Evolutionary conservation across 495 filamentous ascomycete species (phyloP), one percentile per base, ranked within the genome.

Genomic region (Penicillium herquei): DNA sequence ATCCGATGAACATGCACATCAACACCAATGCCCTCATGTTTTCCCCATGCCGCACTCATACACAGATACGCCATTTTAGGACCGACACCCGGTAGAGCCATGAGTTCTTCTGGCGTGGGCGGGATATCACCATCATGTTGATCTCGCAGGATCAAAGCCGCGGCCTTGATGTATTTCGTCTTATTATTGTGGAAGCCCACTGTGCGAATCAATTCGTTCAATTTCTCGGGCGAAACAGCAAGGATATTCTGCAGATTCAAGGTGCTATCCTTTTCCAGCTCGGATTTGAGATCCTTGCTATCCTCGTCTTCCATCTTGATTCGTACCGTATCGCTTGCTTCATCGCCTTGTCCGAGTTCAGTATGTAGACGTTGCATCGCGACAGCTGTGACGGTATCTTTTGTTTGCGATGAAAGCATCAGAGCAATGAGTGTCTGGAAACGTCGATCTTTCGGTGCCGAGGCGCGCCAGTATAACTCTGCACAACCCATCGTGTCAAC

Each of bases 401-500:
- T 97, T 3, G 94, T 98, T 67, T 98, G 94, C 11, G 85, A 89
- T 5, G 88, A 93, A n/a, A 99, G 84, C 95, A 99, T 98, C 50
- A 99, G 76, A 3, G 93, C 85, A 30, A 95, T 82, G 30, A 99
- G 80, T 3, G 91, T 98, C 55, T 99, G 94, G 67, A 95, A 96
- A 2, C 95, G 84, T 57, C 83, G 84, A 66, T 93, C 90, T 57
- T 62, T 56, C 0, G 69, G 67, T 13, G 70, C 69, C 4, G 74
- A 76, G 6, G 62, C 64, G 7, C 69, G 66, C 74, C 72, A 76
- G 49, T 71, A 68, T 10, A 97, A 79, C 12, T 86, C 82, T 57
- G 93, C 91, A 66, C 94, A 98, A 16, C 94, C 94, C 94, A 98
- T 97, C 0, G 95, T 97, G 73, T 98, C 94, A 1, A 98, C 94